A percentile compares a stretch with the other conserved stretches of the same genome.
These are phyloP conservation scores for Ceratobasidium sp. DNA, from an alignment of 1,284 basidiomycete genomes.

Conservation along the genomic window DNA sequence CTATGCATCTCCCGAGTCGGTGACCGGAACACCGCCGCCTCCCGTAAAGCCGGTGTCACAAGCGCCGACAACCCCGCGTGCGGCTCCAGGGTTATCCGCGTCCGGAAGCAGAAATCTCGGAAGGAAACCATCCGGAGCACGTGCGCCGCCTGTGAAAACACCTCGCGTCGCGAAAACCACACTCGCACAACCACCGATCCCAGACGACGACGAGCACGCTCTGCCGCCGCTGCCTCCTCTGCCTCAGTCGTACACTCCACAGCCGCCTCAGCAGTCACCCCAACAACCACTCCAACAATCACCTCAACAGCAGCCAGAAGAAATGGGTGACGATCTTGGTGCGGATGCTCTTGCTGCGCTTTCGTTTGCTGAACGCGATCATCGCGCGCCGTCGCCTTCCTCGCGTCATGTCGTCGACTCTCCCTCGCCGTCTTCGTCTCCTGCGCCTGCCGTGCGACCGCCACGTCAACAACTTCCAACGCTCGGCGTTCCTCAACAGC, in stretches of 20 bases:
- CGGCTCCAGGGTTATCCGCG: conserved; percentile 4
- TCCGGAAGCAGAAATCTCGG: conserved; percentile 60
- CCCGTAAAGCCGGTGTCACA: neutral
- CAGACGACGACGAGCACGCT: conserved; percentile 43
- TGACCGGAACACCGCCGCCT: neutral
- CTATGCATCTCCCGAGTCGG: conserved; percentile 46
- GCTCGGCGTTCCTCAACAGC: conserved; percentile 28
- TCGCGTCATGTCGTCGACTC: conserved; percentile 47
- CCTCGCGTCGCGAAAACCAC: conserved; percentile 42
- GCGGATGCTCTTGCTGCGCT: conserved; percentile 82
- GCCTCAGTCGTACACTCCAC: conserved; percentile 20
- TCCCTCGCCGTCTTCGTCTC: conserved; percentile 48
- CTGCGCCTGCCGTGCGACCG: conserved; percentile 42
- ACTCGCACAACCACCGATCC: conserved; percentile 22
- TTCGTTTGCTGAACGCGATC: conserved; percentile 75
- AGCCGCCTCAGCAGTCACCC: conserved; percentile 65
- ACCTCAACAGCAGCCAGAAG: conserved; percentile 58
- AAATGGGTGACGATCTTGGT: conserved; percentile 62
- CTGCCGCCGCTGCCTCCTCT: conserved; percentile 27
- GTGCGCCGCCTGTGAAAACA: conserved; percentile 69
- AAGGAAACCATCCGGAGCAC: conserved; percentile 87
- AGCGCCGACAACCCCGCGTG: conserved; percentile 18
- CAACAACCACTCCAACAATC: conserved; percentile 54
- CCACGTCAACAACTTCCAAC: conserved; percentile 41
- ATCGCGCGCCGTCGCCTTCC: conserved; percentile 57